Evolutionary conservation across 2,329 filamentous ascomycete genomes (phyloP).

Genomic region (Fusarium sp.): DNA sequence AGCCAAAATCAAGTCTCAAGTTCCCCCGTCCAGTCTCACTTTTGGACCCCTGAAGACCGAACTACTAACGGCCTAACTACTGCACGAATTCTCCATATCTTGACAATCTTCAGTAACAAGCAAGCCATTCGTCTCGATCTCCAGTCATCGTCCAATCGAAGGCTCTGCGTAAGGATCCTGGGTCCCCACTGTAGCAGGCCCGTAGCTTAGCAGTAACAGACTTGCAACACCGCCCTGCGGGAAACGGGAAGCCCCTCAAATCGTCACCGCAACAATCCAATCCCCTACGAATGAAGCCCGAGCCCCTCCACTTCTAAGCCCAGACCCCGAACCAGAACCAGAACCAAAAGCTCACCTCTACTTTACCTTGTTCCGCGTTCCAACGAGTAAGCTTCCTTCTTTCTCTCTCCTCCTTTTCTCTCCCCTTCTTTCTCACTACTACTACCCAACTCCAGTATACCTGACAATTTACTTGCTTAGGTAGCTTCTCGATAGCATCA

Average conservation of each 20-base stretch:
- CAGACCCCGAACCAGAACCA: background rate
- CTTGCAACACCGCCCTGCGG: slow-evolving; percentile 38
- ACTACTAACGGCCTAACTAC: background rate
- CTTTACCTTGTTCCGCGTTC: slow-evolving; percentile 25
- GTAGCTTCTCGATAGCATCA: slow-evolving; percentile 24
- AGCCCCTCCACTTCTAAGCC: slow-evolving; percentile 21
- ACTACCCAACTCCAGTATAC: slow-evolving; percentile 24
- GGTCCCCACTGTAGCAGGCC: slow-evolving; percentile 23
- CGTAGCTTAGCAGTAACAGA: slow-evolving; percentile 8
- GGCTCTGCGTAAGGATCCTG: background rate
- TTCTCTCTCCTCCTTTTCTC: slow-evolving; percentile 25
- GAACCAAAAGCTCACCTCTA: slow-evolving; percentile 37
- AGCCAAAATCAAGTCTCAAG: slow-evolving; percentile 30
- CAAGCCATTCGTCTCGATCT: background rate
- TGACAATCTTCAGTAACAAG: background rate
- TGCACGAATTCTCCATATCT: slow-evolving; percentile 24
- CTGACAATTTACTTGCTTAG: slow-evolving; percentile 10
- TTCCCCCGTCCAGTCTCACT: slow-evolving; percentile 8
- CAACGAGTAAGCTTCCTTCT: slow-evolving; percentile 39
- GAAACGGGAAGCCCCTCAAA: slow-evolving; percentile 48
- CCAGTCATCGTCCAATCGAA: background rate
- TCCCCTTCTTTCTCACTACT: slow-evolving; percentile 29
- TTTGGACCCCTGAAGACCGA: slow-evolving; percentile 29
- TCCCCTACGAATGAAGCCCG: slow-evolving; percentile 14
- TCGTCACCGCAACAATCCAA: slow-evolving; percentile 46